A percentile compares a stretch with the other conserved stretches of the same genome.
Conservation (phyloP, 2,329 filamentous ascomycete genomes). For the Nannizzia gypsea region DNA sequence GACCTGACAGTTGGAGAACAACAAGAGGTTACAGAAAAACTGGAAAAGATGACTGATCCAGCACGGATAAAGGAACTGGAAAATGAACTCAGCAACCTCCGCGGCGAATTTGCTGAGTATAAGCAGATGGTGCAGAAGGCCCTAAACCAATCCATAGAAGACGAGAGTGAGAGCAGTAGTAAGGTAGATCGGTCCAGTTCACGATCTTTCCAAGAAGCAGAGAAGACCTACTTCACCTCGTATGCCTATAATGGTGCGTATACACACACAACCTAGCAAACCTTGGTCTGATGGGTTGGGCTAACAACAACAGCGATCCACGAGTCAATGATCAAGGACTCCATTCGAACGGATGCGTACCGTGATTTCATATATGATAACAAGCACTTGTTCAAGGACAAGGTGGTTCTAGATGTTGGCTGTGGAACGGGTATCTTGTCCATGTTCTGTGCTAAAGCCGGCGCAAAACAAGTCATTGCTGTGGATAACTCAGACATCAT, state of each 20-base stretch:
- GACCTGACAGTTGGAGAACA: constrained; percentile 20
- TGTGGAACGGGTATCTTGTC: constrained; percentile 77
- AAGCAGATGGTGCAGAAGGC: constrained; percentile 54
- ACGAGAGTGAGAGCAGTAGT: constrained; percentile 37
- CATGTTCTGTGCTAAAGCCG: constrained; percentile 88
- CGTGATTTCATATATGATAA: constrained; percentile 91
- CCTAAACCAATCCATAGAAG: constrained; percentile 53
- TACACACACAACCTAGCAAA: not conserved
- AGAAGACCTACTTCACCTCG: constrained; percentile 52
- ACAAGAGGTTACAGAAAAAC: constrained; percentile 12
- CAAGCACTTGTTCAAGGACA: constrained; percentile 73
- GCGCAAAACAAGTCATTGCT: constrained; percentile 73
- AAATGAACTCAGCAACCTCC: constrained; percentile 48
- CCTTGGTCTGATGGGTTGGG: not conserved
- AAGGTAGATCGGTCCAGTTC: constrained; percentile 15
- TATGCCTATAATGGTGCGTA: constrained; percentile 55
- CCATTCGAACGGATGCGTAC: constrained; percentile 78
- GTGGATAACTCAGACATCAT: constrained; percentile 91
- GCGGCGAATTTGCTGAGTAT: constrained; percentile 53
- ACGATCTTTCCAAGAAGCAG: constrained; percentile 38
- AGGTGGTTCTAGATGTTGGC: constrained; percentile 81
- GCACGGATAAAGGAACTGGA: constrained; percentile 47
- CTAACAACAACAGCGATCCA: constrained; percentile 59
- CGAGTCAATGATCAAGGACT: constrained; percentile 89
- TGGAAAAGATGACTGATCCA: constrained; percentile 23